Evolutionary conservation across 345 rosid species (phyloP).

Genomic region (Linum lewisii): DNA sequence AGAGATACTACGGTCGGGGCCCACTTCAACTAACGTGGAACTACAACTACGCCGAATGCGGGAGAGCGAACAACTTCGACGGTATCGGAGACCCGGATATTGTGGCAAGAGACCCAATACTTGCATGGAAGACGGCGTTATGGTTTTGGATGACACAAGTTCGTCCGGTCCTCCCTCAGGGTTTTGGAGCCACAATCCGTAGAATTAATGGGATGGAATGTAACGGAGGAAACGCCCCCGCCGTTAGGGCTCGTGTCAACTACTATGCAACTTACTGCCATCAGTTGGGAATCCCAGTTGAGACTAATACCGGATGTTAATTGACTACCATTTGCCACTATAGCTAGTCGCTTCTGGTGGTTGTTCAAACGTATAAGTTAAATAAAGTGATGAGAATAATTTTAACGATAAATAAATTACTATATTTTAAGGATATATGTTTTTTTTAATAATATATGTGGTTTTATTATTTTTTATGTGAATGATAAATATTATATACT

Average conservation of each 20-base stretch:
- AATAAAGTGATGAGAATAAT: not conserved
- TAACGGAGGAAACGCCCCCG: not conserved
- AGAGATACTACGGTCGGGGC: not conserved
- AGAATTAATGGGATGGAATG: not conserved
- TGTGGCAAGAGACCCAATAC: not conserved
- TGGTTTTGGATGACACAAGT: slow-evolving; percentile 5
- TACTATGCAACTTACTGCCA: not conserved
- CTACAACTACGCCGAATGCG: slow-evolving; percentile 2
- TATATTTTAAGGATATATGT: too few species aligned
- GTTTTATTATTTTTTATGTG: too few species aligned
- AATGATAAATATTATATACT: too few species aligned
- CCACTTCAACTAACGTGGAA: slow-evolving; percentile 5
- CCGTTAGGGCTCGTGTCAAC: slow-evolving; percentile 1
- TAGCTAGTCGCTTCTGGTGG: too few species aligned
- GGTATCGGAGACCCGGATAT: not conserved
- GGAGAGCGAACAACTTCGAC: not conserved
- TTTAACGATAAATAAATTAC: too few species aligned
- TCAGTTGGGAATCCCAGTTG: not conserved
- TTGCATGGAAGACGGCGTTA: not conserved
- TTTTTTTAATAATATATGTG: too few species aligned
- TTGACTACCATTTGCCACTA: too few species aligned
- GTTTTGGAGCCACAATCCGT: slow-evolving; percentile 1
- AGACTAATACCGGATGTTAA: not conserved
- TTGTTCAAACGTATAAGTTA: not conserved
- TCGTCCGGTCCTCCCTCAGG: not conserved